Conservation (phyloP, 495 filamentous ascomycete species). For the Elasticomyces elasticus region DNA sequence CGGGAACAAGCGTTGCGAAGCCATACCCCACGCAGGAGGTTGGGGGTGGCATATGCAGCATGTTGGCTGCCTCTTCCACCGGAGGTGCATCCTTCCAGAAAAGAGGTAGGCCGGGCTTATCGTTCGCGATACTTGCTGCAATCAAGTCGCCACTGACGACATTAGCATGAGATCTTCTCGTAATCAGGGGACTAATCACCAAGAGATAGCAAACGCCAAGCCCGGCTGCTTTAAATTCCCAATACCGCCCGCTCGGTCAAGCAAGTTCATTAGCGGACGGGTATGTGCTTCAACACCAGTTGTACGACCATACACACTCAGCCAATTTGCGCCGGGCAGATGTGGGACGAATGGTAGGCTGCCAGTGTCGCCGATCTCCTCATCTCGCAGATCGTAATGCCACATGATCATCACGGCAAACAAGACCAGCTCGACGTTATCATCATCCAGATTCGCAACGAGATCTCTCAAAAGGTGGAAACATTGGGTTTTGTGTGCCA, state of each 20-base stretch:
- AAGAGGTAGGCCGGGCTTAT: neutral
- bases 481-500: neutral
- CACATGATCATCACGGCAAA: neutral
- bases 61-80: neutral
- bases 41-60: neutral
- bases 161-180: too few relatives aligned
- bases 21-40: too few relatives aligned
- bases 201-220: neutral
- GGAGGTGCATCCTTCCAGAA: neutral
- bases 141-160: slow-evolving; percentile 1
- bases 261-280: neutral
- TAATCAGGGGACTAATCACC: too few relatives aligned
- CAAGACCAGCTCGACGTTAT: neutral
- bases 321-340: neutral
- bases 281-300: neutral
- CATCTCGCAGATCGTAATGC: neutral
- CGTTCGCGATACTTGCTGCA: neutral
- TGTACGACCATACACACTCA: slow-evolving; percentile 1
- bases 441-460: neutral
- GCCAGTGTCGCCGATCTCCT: neutral
- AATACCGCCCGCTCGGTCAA: neutral
- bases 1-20: too few relatives aligned
- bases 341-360: neutral
- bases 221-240: neutral
- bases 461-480: neutral